Conservation (phyloP, 805 yeast genomes). For the Candida ipomoeae region DNA sequence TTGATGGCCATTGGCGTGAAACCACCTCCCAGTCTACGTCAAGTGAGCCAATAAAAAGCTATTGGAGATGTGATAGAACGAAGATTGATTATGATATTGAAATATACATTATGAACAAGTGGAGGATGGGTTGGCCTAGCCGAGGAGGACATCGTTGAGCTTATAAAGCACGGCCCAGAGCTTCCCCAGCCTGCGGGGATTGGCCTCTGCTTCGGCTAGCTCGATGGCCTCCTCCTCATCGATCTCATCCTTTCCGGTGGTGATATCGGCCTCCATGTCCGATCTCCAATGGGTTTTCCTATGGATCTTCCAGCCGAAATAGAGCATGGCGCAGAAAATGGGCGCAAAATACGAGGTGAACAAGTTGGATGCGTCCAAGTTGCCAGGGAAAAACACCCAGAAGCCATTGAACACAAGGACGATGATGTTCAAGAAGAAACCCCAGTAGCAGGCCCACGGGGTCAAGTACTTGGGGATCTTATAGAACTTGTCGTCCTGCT, state of each 20-base stretch:
- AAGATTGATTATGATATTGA: no score
- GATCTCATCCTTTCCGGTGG: slow-evolving; percentile 51
- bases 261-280: slow-evolving; percentile 49
- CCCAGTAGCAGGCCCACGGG: slow-evolving; percentile 19
- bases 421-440: slow-evolving; percentile 17
- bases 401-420: slow-evolving; percentile 40
- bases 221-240: slow-evolving; percentile 52
- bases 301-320: slow-evolving; percentile 47
- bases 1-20: no score
- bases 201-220: slow-evolving; percentile 17
- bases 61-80: no score
- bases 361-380: slow-evolving; percentile 29
- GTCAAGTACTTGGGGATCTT: slow-evolving; percentile 13
- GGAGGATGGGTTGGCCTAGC: slow-evolving; percentile 5
- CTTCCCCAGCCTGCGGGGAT: slow-evolving; percentile 21
- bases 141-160: slow-evolving; percentile 22
- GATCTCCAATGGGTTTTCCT: slow-evolving; percentile 45
- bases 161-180: slow-evolving; percentile 21
- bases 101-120: no score
- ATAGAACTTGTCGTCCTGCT: slow-evolving; percentile 13
- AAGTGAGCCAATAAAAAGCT: no score
- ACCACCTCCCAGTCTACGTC: no score
- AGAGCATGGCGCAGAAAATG: slow-evolving; percentile 46
- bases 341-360: slow-evolving; percentile 39
- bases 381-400: slow-evolving; percentile 38